Evolutionary conservation across 257 asterid genomes (phyloP).

Genomic region (Primulina eburnea): DNA sequence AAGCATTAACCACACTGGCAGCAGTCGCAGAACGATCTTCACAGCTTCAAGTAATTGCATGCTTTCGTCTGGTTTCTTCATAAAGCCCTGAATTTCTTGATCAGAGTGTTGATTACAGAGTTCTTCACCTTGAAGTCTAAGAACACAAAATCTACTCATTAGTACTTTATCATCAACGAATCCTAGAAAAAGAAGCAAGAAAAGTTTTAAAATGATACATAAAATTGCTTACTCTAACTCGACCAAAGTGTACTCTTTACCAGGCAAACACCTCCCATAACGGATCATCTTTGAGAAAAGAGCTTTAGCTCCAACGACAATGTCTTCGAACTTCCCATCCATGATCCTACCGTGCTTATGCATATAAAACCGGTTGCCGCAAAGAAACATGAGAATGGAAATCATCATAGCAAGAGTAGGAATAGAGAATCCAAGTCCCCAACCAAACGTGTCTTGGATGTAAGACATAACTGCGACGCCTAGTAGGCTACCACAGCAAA

Average conservation of each 20-base stretch:
- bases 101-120: conserved; percentile 36
- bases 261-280: conserved; percentile 24
- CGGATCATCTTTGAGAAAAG: conserved; percentile 35
- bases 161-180: not conserved
- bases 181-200: not conserved
- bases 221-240: conserved; percentile 72
- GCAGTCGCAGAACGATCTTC: conserved; percentile 45
- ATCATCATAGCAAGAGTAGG: conserved; percentile 59
- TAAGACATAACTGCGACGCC: conserved; percentile 82
- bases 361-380: conserved; percentile 50
- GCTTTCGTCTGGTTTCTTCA: conserved; percentile 22
- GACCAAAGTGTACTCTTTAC: conserved; percentile 28
- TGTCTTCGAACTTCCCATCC: conserved; percentile 33
- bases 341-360: conserved; percentile 26
- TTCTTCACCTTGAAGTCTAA: conserved; percentile 55
- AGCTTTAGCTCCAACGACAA: conserved; percentile 41
- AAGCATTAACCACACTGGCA: conserved; percentile 83
- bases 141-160: conserved; percentile 15
- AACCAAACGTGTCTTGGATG: conserved; percentile 76
- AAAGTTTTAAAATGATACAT: not conserved
- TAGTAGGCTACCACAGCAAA: conserved; percentile 80
- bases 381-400: conserved; percentile 53
- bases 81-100: not conserved
- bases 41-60: conserved; percentile 34
- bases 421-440: conserved; percentile 91